Evolutionary conservation across 2,329 filamentous ascomycete species (phyloP), one percentile per base, ranked within the genome.

Genomic region (Bisporella sp.): DNA sequence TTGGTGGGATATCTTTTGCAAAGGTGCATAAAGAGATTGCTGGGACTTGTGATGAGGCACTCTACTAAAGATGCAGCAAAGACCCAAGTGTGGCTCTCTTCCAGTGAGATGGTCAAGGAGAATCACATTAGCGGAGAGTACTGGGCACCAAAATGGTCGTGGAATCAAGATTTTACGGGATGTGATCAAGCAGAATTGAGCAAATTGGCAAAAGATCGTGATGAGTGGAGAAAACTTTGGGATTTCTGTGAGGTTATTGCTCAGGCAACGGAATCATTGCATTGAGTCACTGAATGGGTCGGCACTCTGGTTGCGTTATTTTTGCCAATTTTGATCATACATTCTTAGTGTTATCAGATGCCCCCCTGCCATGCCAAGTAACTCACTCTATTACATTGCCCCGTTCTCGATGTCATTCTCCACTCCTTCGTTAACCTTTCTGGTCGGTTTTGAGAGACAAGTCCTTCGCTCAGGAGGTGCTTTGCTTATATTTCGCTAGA

Each of bases 211-310:
- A 39, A 39, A 39, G 35, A 39, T 39, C 9, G 13, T 11, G 13
- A 39, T 9, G 35, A 39, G 13, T 39, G 35, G 35, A 9, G 3
- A 13, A 9, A 11, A 39, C 35, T 39, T 13, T 78, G 35, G 35
- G 13, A 39, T 13, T 39, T 39, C 13, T 39, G 35, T 13, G 9
- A 39, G 13, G 56, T 68, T 70, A 45, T 57, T 75, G 32, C 21
- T 21, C 21, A 21, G 21, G 21, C 21, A 3, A 3, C 21, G 21
- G 21, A 21, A 21, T 21, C 21, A 21, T 21, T 21, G 21, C 21
- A 21, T 21, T 21, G 21, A 21, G 21, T 21, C 21, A 21, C 21
- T 21, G 21, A 21, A 21, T 21, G 21, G 21, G 21, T 3, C 21
- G 21, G 21, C 21, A 21, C 21, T 21, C 2, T 21, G 21, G 21